Evolutionary conservation across 805 yeast species (phyloP).

Genomic region (Spathaspora hagerdaliae): DNA sequence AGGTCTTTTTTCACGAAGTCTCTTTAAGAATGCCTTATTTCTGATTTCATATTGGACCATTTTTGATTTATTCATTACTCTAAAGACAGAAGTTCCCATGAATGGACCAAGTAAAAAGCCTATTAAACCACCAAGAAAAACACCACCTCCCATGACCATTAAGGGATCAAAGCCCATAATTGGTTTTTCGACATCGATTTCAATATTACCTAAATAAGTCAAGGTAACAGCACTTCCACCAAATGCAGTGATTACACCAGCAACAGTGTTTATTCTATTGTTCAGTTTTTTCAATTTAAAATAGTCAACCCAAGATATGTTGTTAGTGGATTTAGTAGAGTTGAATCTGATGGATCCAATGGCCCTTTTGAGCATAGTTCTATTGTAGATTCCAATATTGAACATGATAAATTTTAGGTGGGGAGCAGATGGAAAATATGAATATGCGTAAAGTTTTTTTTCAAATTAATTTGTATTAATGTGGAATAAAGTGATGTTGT

Average conservation of each 20-base stretch:
- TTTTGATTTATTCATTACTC: slow-evolving; percentile 43
- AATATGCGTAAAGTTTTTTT: no score
- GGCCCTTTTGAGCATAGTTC: slow-evolving; percentile 1
- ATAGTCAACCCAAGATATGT: slow-evolving; percentile 75
- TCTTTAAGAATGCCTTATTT: slow-evolving; percentile 72
- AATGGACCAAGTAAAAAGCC: slow-evolving; percentile 86
- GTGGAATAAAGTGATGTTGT: no score
- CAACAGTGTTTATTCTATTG: slow-evolving; percentile 60
- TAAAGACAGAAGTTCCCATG: slow-evolving; percentile 67
- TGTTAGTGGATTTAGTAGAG: slow-evolving; percentile 13
- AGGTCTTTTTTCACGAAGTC: slow-evolving; percentile 74
- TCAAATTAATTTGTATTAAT: no score
- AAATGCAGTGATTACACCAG: slow-evolving; percentile 67
- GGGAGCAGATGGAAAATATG: no score
- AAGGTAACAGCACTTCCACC: slow-evolving; percentile 66
- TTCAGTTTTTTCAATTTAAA: slow-evolving; percentile 72
- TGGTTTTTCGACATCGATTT: slow-evolving; percentile 82
- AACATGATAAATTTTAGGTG: slow-evolving; percentile 2
- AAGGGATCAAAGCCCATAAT: slow-evolving; percentile 89
- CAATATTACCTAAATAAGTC: slow-evolving; percentile 72
- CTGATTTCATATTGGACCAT: slow-evolving; percentile 51
- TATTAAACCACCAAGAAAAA: slow-evolving; percentile 64
- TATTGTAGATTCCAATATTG: slow-evolving; percentile 5
- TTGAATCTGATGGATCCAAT: slow-evolving; percentile 13
- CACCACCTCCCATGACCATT: slow-evolving; percentile 71